Percentiles rank a stretch among this genome's conserved stretches.
phyloP scores from a whole-genome alignment of 148 eudicot species.

The Amaranthus palmeri region DNA sequence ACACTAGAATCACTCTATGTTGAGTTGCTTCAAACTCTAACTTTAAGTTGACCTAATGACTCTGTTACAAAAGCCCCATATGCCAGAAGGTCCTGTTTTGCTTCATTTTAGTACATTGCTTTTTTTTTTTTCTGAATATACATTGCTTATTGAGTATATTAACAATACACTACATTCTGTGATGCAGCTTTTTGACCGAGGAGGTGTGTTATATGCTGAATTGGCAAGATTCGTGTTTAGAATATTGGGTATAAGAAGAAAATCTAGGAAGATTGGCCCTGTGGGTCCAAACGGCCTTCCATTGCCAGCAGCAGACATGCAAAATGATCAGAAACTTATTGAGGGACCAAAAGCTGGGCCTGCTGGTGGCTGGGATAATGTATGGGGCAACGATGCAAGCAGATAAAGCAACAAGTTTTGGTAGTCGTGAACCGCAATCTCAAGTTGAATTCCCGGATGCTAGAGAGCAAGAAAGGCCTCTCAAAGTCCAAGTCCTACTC shows the following conservation, averaged over 20 bases:
- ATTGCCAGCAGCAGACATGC: slow-evolving; percentile 44
- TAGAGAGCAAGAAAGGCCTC: background rate
- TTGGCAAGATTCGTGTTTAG: slow-evolving; percentile 90
- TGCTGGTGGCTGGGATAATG: slow-evolving; percentile 69
- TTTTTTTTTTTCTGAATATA: background rate
- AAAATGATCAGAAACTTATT: slow-evolving; percentile 36
- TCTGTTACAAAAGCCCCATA: background rate
- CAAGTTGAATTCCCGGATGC: slow-evolving; percentile 11
- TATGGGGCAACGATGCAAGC: slow-evolving; percentile 52
- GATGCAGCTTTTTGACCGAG: slow-evolving; percentile 79
- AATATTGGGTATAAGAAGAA: slow-evolving; percentile 62
- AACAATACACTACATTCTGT: background rate
- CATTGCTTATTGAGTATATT: background rate
- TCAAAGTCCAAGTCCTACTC: background rate
- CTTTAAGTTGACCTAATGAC: background rate
- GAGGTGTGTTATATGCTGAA: slow-evolving; percentile 87
- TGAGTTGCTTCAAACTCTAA: background rate
- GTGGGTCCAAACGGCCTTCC: slow-evolving; percentile 51
- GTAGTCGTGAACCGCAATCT: background rate
- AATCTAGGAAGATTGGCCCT: slow-evolving; percentile 46
- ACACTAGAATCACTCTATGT: background rate
- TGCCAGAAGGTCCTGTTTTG: background rate
- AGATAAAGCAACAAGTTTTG: slow-evolving; percentile 17
- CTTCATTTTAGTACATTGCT: background rate
- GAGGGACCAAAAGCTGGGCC: slow-evolving; percentile 65